A percentile compares a stretch with the other conserved stretches of the same genome.
These are phyloP conservation scores for Trichosporon sp. DNA, from an alignment of 1,284 basidiomycete species.

Conservation along the genomic window DNA sequence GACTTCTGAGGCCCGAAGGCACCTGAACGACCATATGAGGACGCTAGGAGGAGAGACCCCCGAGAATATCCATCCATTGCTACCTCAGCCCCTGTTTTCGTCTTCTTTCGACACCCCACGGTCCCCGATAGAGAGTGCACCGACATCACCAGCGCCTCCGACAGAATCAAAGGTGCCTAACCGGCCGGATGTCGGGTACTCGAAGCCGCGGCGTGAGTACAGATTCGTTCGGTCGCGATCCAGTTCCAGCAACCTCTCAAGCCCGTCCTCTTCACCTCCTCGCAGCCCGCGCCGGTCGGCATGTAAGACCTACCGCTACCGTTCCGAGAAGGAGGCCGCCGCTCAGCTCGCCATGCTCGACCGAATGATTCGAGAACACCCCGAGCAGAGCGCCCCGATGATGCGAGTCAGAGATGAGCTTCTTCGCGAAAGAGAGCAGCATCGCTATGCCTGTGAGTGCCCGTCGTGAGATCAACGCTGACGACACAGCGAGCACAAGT, in stretches of 20 bases:
- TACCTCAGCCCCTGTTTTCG: not conserved
- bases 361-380: not conserved
- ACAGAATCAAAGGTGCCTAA: not conserved
- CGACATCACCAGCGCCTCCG: not conserved
- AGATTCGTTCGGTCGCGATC: not conserved
- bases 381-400: not conserved
- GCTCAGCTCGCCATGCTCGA: not conserved
- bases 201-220: not conserved
- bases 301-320: not conserved
- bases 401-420: not conserved
- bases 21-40: constrained; percentile 15
- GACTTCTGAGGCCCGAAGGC: not conserved
- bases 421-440: not conserved
- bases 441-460: not conserved
- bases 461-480: not conserved
- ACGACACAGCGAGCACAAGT: not conserved
- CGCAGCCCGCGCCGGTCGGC: not conserved
- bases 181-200: not conserved
- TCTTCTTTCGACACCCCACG: not conserved
- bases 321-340: not conserved
- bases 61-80: not conserved
- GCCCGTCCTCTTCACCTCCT: not conserved
- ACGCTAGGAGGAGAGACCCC: not conserved
- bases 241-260: not conserved
- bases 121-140: not conserved